Conservation (phyloP, 345 rosid genomes). For the Firmiana major region DNA sequence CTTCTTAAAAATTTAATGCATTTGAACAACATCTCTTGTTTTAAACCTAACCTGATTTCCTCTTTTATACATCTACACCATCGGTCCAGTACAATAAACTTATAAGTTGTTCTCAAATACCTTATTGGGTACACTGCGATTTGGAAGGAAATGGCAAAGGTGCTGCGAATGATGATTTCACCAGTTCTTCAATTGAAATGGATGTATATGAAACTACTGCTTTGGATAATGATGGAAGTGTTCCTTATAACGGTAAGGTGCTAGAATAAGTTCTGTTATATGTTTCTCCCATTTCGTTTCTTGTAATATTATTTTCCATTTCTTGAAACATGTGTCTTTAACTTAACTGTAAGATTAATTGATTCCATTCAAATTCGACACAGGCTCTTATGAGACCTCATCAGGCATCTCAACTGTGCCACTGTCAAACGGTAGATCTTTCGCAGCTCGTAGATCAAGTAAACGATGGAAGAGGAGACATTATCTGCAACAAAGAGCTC, state of each 20-base stretch:
- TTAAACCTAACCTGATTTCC: slow-evolving; percentile 6
- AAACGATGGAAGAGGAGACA: slow-evolving; percentile 89
- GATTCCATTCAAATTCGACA: slow-evolving; percentile 5
- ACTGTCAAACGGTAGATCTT: slow-evolving; percentile 56
- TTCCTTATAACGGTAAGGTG: slow-evolving; percentile 47
- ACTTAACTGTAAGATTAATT: background rate
- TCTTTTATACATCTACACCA: slow-evolving; percentile 10
- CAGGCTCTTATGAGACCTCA: slow-evolving; percentile 51
- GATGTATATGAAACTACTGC: slow-evolving; percentile 62
- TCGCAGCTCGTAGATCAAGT: slow-evolving; percentile 50
- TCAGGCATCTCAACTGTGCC: slow-evolving; percentile 40
- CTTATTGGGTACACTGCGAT: slow-evolving; percentile 83
- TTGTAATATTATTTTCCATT: background rate
- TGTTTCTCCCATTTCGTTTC: background rate
- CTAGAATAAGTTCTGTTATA: background rate
- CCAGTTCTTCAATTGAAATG: slow-evolving; percentile 75
- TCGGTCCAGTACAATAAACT: slow-evolving; percentile 73
- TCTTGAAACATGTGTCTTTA: background rate
- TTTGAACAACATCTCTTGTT: background rate
- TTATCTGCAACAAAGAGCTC: slow-evolving; percentile 80
- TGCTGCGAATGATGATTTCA: slow-evolving; percentile 42
- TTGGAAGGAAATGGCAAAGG: slow-evolving; percentile 63
- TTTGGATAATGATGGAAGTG: slow-evolving; percentile 28
- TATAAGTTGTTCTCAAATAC: slow-evolving; percentile 57
- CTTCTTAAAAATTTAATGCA: background rate